These are phyloP conservation scores for Sanghuangporus weigelae DNA, from an alignment of 1,284 basidiomycete genomes.

Conservation along the genomic window DNA sequence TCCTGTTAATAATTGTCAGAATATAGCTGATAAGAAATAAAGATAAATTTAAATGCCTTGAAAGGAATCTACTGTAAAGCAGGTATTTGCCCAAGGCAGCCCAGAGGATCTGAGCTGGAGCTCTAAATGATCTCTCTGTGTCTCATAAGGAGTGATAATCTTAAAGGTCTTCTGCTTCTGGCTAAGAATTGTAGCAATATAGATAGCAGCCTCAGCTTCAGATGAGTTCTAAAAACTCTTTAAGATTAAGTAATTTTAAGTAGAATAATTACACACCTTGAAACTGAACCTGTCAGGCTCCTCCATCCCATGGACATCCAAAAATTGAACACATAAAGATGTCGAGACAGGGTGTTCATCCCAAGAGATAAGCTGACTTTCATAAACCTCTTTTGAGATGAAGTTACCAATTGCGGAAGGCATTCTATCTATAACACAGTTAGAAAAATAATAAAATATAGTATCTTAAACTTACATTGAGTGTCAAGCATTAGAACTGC, in stretches of 20 bases:
- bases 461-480: constrained; percentile 41
- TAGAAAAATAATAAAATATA: constrained; percentile 1
- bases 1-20: constrained; percentile 30
- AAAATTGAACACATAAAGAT: constrained; percentile 42
- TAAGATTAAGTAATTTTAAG: not conserved
- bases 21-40: constrained; percentile 7
- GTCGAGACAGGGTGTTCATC: constrained; percentile 37
- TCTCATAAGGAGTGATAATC: constrained; percentile 70
- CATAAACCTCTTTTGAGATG: constrained; percentile 61
- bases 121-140: constrained; percentile 51
- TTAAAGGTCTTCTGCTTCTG: constrained; percentile 39
- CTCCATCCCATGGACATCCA: constrained; percentile 43
- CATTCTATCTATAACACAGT: constrained; percentile 55
- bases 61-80: constrained; percentile 64
- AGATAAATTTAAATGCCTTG: constrained; percentile 40
- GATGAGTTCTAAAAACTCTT: constrained; percentile 38
- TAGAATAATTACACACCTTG: constrained; percentile 31
- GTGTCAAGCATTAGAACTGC: constrained; percentile 42
- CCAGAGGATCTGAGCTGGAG: constrained; percentile 36
- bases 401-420: constrained; percentile 69
- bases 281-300: constrained; percentile 35
- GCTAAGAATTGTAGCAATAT: constrained; percentile 43
- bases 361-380: constrained; percentile 33
- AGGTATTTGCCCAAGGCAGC: constrained; percentile 52
- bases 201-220: constrained; percentile 42